Conservation (phyloP, 2,329 filamentous ascomycete species). For the Fusarium marasasianum region DNA sequence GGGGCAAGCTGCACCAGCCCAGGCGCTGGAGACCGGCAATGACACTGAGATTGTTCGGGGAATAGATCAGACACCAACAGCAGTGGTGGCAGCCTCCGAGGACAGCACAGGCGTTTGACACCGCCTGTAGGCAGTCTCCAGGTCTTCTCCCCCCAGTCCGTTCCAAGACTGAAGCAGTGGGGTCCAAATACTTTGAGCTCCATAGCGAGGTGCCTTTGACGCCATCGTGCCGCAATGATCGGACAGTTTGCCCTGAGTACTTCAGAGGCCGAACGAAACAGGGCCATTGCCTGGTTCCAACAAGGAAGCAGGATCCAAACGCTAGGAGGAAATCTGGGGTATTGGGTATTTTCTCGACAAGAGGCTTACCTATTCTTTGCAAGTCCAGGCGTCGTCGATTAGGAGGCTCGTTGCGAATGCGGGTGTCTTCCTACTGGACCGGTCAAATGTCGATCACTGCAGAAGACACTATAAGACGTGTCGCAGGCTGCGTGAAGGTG, state of each 20-base stretch:
- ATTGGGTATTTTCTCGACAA: not conserved
- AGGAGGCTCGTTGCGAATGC: constrained; percentile 21
- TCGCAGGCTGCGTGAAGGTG: not conserved
- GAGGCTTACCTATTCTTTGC: constrained; percentile 25
- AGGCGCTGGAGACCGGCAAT: not conserved
- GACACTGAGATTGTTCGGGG: not conserved
- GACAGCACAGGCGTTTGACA: not conserved
- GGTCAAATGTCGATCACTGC: constrained; percentile 28
- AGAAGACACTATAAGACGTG: not conserved
- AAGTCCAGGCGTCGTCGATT: constrained; percentile 1
- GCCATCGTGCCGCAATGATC: constrained; percentile 22
- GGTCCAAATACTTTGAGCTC: constrained; percentile 14
- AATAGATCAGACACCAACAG: not conserved
- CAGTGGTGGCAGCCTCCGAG: not conserved
- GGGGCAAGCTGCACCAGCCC: constrained; percentile 21
- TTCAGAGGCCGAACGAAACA: not conserved
- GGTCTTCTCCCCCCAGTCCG: not conserved
- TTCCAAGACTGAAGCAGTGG: constrained; percentile 19
- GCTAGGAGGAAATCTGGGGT: constrained; percentile 9
- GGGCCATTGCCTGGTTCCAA: not conserved
- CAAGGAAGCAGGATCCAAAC: not conserved
- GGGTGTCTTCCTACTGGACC: constrained; percentile 1
- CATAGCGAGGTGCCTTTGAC: constrained; percentile 22
- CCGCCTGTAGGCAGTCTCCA: not conserved
- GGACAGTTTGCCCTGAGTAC: not conserved